Conservation (phyloP, 1,284 basidiomycete genomes). For the Ganoderma meredithae region DNA sequence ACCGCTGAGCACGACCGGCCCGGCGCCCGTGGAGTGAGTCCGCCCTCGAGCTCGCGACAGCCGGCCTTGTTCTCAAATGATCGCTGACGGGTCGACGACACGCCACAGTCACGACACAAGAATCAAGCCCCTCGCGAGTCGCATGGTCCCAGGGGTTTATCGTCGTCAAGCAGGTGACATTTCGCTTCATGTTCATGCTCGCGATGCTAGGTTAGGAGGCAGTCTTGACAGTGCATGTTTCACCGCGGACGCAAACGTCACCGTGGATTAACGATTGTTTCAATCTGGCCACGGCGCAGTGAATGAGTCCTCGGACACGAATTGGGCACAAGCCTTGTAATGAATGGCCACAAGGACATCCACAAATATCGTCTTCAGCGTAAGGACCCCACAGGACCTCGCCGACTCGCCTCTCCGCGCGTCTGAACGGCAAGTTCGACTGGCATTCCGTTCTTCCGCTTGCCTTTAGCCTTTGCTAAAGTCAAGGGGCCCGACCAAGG, state of each 20-base stretch:
- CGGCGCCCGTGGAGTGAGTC: background rate
- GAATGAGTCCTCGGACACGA: background rate
- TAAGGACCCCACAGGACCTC: background rate
- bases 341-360: background rate
- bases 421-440: background rate
- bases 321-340: background rate
- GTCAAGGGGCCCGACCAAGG: background rate
- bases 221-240: background rate
- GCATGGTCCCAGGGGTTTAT: background rate
- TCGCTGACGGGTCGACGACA: background rate
- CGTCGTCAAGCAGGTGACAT: background rate
- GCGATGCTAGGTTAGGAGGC: background rate
- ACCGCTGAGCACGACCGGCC: background rate
- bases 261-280: background rate
- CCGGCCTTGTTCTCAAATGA: conserved; percentile 5
- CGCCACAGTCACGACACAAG: background rate
- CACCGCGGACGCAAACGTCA: background rate
- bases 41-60: background rate
- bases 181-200: background rate
- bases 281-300: background rate
- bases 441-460: background rate
- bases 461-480: conserved; percentile 8
- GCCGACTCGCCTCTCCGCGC: background rate
- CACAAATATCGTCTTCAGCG: too few species aligned
- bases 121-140: background rate